Conservation (phyloP, 2,329 filamentous ascomycete species). For the Plenodomus lindquistii region DNA sequence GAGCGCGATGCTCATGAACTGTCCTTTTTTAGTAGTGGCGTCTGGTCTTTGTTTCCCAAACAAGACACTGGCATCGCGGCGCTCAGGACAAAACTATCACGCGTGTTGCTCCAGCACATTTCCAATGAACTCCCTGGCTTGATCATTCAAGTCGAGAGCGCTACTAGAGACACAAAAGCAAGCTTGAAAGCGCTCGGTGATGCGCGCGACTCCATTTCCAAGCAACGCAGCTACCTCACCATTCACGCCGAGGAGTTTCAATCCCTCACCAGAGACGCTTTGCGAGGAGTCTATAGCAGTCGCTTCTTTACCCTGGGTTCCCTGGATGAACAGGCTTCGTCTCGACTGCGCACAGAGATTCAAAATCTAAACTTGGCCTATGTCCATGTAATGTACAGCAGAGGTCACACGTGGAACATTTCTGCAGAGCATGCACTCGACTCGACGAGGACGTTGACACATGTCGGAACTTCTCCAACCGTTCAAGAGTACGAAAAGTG, state of each 20-base stretch:
- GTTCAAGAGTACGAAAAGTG: constrained; percentile 11
- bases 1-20: constrained; percentile 32
- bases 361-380: constrained; percentile 35
- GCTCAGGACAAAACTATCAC: constrained; percentile 31
- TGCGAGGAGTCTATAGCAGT: constrained; percentile 26
- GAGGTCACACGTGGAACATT: constrained; percentile 31
- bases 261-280: constrained; percentile 22
- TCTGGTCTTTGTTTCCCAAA: constrained; percentile 19
- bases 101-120: constrained; percentile 40
- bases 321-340: constrained; percentile 5
- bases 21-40: constrained; percentile 25
- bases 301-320: constrained; percentile 24
- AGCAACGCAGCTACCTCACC: constrained; percentile 29
- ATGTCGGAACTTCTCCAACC: neutral
- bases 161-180: constrained; percentile 13
- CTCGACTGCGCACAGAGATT: constrained; percentile 39
- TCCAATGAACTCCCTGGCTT: constrained; percentile 29
- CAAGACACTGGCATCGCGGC: constrained; percentile 35
- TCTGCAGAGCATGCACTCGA: neutral
- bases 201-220: constrained; percentile 18
- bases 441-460: neutral
- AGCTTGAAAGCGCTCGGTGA: constrained; percentile 21
- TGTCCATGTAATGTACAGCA: constrained; percentile 26
- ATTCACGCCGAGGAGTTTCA: constrained; percentile 24
- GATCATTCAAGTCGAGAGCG: constrained; percentile 17